Conservation (phyloP, 768 basidiomycete genomes). For the Hortiboletus flavorubellus region DNA sequence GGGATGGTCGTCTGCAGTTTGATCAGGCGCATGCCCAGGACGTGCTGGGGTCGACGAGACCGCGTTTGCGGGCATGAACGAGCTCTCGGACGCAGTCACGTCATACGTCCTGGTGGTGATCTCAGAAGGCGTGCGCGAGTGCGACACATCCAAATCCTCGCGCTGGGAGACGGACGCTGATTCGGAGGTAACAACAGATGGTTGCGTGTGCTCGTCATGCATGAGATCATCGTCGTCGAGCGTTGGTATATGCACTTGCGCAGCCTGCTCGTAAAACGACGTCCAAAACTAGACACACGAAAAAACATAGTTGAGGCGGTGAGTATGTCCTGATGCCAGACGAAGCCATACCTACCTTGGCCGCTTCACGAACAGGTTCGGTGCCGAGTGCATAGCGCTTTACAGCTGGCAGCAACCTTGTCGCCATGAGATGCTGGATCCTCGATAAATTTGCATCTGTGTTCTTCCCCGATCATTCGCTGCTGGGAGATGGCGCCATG, state of each 20-base stretch:
- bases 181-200: conserved; percentile 20
- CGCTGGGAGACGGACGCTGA: conserved; percentile 7
- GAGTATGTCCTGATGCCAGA: background rate
- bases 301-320: background rate
- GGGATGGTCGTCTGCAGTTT: conserved; percentile 45
- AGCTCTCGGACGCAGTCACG: conserved; percentile 56
- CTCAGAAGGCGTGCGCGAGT: conserved; percentile 11
- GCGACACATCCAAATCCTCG: conserved; percentile 6
- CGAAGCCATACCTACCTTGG: conserved; percentile 58
- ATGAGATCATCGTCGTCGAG: conserved; percentile 64
- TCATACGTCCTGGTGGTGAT: conserved; percentile 25
- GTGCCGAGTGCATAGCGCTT: conserved; percentile 86
- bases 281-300: conserved; percentile 76
- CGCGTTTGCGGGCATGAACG: conserved; percentile 72
- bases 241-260: conserved; percentile 78
- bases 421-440: conserved; percentile 82
- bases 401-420: conserved; percentile 78
- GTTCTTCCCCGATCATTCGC: conserved; percentile 46
- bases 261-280: conserved; percentile 93
- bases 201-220: conserved; percentile 47
- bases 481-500: background rate
- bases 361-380: conserved; percentile 85
- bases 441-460: conserved; percentile 92
- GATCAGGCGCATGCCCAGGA: conserved; percentile 31
- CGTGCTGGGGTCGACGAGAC: conserved; percentile 77